Evolutionary conservation across 139 green algal species (phyloP).

Genomic region (Spirogloea muscicola): DNA sequence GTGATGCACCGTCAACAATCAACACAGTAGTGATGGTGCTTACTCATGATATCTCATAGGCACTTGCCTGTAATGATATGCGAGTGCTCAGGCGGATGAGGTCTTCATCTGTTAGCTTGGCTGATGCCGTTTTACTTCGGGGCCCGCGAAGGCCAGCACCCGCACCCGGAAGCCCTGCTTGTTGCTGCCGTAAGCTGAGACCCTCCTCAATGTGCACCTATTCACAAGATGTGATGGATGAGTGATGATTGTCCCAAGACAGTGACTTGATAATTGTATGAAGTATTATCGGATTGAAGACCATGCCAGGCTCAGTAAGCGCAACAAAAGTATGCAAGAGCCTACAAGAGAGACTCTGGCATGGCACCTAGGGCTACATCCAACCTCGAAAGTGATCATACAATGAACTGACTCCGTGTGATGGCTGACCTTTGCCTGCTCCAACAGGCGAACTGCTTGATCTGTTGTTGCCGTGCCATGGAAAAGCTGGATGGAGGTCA

Average conservation of each 20-base stretch:
- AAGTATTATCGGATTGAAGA: too few species aligned
- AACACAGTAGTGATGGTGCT: background rate
- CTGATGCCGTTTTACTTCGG: constrained; percentile 20
- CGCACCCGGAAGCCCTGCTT: background rate
- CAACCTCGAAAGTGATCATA: too few species aligned
- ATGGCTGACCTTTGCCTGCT: constrained; percentile 14
- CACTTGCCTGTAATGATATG: constrained; percentile 15
- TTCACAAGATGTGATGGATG: too few species aligned
- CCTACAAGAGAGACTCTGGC: too few species aligned
- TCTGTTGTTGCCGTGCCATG: constrained; percentile 3
- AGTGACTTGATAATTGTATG: too few species aligned
- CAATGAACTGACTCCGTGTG: too few species aligned
- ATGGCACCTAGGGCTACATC: too few species aligned
- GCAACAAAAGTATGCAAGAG: too few species aligned
- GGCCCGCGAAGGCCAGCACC: background rate
- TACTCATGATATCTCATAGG: background rate
- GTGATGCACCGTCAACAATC: too few species aligned
- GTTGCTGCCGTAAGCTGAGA: constrained; percentile 7
- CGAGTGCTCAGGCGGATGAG: constrained; percentile 3
- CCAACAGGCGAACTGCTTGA: constrained; percentile 21
- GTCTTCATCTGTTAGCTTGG: constrained; percentile 29
- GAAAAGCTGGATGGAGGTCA: constrained; percentile 40
- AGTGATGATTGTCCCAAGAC: too few species aligned
- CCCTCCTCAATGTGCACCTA: constrained; percentile 33
- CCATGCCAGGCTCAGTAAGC: too few species aligned